Conservation (phyloP, 768 basidiomycete species). For the Kwoniella pini region DNA sequence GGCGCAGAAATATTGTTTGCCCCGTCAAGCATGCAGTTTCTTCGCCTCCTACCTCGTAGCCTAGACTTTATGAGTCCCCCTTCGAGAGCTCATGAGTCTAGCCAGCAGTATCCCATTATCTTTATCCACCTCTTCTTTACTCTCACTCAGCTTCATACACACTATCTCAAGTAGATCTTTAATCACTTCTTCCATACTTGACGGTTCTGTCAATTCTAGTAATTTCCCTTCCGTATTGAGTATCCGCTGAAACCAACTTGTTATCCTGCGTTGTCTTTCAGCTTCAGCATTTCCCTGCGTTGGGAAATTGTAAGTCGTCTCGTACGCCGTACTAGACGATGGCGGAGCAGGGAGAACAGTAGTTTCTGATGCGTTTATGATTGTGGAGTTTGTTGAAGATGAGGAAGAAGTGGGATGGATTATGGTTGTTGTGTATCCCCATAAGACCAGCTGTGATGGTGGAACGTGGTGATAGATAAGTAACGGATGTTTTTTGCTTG, state of each 20-base stretch:
- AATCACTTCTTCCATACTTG: neutral
- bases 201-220: neutral
- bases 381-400: neutral
- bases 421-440: slow-evolving; percentile 20
- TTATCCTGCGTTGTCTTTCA: slow-evolving; percentile 13
- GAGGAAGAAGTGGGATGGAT: neutral
- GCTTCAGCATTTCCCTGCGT: neutral
- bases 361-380: neutral
- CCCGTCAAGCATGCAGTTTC: too few species aligned
- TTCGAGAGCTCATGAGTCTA: neutral
- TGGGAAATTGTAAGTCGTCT: neutral
- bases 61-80: neutral
- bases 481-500: neutral
- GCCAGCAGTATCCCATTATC: neutral
- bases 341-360: neutral
- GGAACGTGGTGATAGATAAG: neutral
- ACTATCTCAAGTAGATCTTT: slow-evolving; percentile 9
- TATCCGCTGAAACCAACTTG: slow-evolving; percentile 6
- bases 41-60: too few species aligned
- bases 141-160: neutral
- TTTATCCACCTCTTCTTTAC: slow-evolving; percentile 3
- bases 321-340: neutral
- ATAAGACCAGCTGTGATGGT: slow-evolving; percentile 18
- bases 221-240: slow-evolving; percentile 6
- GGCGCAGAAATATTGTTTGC: too few species aligned